Conservation (phyloP, 1,284 basidiomycete species). For the Tremellales sp. region DNA sequence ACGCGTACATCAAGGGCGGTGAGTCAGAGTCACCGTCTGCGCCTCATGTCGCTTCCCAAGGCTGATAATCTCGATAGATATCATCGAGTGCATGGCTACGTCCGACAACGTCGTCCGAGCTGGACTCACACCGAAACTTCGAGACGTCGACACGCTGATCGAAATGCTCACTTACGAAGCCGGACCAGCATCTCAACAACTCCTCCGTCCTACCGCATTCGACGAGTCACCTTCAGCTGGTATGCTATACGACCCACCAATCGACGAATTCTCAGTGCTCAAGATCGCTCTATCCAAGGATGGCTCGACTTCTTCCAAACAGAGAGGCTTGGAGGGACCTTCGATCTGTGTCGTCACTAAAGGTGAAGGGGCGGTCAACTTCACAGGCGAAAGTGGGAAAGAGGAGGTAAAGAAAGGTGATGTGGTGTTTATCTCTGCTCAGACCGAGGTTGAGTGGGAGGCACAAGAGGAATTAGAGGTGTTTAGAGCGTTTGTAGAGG, state of each 20-base stretch:
- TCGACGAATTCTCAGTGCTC: slow-evolving; percentile 88
- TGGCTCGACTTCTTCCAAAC: slow-evolving; percentile 16
- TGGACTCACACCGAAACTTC: slow-evolving; percentile 91
- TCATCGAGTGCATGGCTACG: slow-evolving; percentile 96
- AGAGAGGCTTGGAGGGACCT: slow-evolving; percentile 71
- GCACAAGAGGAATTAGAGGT: slow-evolving; percentile 53
- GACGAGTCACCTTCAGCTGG: slow-evolving; percentile 11
- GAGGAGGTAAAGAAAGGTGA: slow-evolving; percentile 63
- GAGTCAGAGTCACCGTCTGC: slow-evolving; percentile 17
- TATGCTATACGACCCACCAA: slow-evolving; percentile 84
- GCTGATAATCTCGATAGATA: too few species aligned
- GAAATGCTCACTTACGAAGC: slow-evolving; percentile 81
- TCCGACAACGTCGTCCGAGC: slow-evolving; percentile 99
- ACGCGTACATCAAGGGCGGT: slow-evolving; percentile 94
- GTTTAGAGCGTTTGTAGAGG: slow-evolving; percentile 71
- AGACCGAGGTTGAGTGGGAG: slow-evolving; percentile 55
- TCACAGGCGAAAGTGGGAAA: slow-evolving; percentile 37
- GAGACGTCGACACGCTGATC: slow-evolving; percentile 87
- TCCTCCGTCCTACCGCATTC: slow-evolving; percentile 62
- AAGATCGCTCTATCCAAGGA: slow-evolving; percentile 56
- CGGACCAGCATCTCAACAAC: slow-evolving; percentile 63
- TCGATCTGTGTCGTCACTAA: slow-evolving; percentile 74
- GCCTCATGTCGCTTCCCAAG: too few species aligned
- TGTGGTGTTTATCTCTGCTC: slow-evolving; percentile 81
- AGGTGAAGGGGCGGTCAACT: slow-evolving; percentile 57